Conservation (phyloP, 1,284 basidiomycete species). For the Moesziomyces sp. region DNA sequence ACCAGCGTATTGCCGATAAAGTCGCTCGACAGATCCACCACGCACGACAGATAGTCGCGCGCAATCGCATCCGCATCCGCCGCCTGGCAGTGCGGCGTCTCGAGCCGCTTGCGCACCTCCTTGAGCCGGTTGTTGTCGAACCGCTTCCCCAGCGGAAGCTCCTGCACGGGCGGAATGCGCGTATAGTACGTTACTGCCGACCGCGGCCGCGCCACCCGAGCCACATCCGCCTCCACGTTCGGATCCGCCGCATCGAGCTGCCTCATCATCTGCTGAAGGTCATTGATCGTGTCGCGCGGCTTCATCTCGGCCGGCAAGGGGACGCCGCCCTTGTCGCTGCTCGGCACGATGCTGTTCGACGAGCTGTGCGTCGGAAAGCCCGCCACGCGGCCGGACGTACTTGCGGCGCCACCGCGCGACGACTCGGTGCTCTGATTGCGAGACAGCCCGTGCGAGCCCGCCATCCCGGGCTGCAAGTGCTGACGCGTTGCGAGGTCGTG, state of each 20-base stretch:
- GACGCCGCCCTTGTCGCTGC: slow-evolving; percentile 66
- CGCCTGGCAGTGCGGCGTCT: slow-evolving; percentile 80
- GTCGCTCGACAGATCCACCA: slow-evolving; percentile 89
- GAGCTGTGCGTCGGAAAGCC: slow-evolving; percentile 55
- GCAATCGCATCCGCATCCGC: slow-evolving; percentile 91
- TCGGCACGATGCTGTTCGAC: slow-evolving; percentile 65
- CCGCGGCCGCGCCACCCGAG: slow-evolving; percentile 75
- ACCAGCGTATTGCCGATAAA: slow-evolving; percentile 98
- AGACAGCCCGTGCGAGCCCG: slow-evolving; percentile 19
- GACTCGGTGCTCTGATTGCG: slow-evolving; percentile 25
- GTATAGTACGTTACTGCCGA: slow-evolving; percentile 71
- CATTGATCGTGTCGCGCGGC: slow-evolving; percentile 65
- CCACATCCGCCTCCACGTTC: slow-evolving; percentile 32
- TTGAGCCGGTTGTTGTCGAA: slow-evolving; percentile 89
- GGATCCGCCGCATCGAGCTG: slow-evolving; percentile 76
- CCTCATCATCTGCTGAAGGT: slow-evolving; percentile 95
- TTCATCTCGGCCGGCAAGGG: slow-evolving; percentile 63
- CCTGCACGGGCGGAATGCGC: slow-evolving; percentile 59
- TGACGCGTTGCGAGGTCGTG: slow-evolving; percentile 81
- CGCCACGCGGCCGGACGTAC: slow-evolving; percentile 72
- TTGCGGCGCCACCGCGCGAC: slow-evolving; percentile 8
- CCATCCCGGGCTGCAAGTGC: slow-evolving; percentile 13
- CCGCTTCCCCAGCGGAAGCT: slow-evolving; percentile 69
- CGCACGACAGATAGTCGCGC: slow-evolving; percentile 83
- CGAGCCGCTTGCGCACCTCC: slow-evolving; percentile 90